Conservation (phyloP, 768 basidiomycete species). For the Auricularia sp. region DNA sequence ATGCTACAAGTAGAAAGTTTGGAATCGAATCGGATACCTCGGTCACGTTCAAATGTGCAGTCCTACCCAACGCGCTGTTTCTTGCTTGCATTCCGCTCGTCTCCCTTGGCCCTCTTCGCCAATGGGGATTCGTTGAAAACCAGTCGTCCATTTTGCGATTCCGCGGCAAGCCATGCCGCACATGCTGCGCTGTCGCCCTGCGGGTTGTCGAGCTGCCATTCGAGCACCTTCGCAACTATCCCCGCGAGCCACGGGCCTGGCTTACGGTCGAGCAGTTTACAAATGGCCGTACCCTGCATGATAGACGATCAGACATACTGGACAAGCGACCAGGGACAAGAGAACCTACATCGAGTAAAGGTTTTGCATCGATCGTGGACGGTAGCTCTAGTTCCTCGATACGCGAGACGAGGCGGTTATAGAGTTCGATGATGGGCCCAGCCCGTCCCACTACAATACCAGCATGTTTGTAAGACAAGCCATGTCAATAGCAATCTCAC, state of each 20-base stretch:
- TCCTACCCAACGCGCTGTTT: too few species aligned
- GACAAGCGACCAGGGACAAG: too few species aligned
- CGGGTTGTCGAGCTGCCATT: constrained; percentile 83
- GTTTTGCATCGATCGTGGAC: constrained; percentile 52
- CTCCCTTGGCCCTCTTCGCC: too few species aligned
- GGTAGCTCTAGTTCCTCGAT: constrained; percentile 56
- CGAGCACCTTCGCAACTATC: constrained; percentile 54
- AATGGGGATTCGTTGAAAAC: too few species aligned
- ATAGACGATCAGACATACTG: too few species aligned
- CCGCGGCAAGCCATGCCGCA: constrained; percentile 53
- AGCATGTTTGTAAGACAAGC: constrained; percentile 12
- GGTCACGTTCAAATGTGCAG: too few species aligned
- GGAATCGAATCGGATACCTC: too few species aligned
- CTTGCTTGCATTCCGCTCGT: too few species aligned
- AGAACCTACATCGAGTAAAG: constrained; percentile 65
- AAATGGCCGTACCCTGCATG: constrained; percentile 61
- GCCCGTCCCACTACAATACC: constrained; percentile 20
- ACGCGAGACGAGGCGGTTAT: constrained; percentile 53
- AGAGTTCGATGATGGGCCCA: constrained; percentile 41
- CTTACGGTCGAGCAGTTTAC: constrained; percentile 37
- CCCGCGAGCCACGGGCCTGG: constrained; percentile 65
- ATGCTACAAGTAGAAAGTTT: too few species aligned
- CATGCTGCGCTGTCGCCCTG: constrained; percentile 57
- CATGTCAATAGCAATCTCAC: constrained; percentile 13
- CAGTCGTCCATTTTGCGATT: constrained; percentile 35